Percentiles rank a stretch among this genome's conserved stretches.
phyloP scores from a whole-genome alignment of 2,329 filamentous ascomycete genomes.

The Pestalotiopsis sp. region DNA sequence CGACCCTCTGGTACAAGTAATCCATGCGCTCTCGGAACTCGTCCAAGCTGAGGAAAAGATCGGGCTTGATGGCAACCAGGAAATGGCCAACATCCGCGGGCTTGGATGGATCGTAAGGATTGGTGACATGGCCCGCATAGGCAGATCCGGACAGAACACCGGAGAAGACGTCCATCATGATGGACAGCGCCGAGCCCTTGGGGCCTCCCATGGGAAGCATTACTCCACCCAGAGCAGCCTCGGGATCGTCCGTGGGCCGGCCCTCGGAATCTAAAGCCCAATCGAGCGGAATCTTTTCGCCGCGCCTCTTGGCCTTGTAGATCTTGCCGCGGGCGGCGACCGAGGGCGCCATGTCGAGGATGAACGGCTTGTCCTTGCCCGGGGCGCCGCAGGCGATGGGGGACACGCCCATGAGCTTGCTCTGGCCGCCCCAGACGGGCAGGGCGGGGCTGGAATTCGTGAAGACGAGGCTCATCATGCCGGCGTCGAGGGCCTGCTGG shows the following conservation, averaged over 20 bases:
- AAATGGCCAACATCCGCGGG: conserved; percentile 76
- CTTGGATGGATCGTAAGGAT: conserved; percentile 72
- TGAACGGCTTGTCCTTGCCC: conserved; percentile 62
- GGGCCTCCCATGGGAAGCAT: conserved; percentile 88
- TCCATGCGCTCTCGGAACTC: conserved; percentile 68
- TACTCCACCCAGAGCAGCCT: conserved; percentile 70
- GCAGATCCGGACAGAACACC: conserved; percentile 72
- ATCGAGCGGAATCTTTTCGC: conserved; percentile 68
- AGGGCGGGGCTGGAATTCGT: conserved; percentile 74
- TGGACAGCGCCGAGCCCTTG: conserved; percentile 74
- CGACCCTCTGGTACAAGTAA: conserved; percentile 54
- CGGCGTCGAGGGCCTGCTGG: conserved; percentile 72
- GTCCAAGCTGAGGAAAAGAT: conserved; percentile 71
- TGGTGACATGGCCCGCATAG: conserved; percentile 76
- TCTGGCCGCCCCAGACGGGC: conserved; percentile 69
- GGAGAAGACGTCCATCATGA: conserved; percentile 92
- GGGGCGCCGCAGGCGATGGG: conserved; percentile 79
- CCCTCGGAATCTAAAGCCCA: conserved; percentile 79
- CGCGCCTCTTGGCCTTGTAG: conserved; percentile 66
- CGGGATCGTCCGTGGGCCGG: conserved; percentile 69
- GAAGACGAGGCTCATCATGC: conserved; percentile 71
- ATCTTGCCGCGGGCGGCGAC: conserved; percentile 74
- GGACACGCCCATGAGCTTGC: conserved; percentile 72
- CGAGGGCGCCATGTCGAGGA: conserved; percentile 74
- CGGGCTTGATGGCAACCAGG: conserved; percentile 71